Evolutionary conservation across 108 stramenopile genomes (phyloP), one percentile per base, ranked within the genome.

Genomic region (Conticribra guillardii): DNA sequence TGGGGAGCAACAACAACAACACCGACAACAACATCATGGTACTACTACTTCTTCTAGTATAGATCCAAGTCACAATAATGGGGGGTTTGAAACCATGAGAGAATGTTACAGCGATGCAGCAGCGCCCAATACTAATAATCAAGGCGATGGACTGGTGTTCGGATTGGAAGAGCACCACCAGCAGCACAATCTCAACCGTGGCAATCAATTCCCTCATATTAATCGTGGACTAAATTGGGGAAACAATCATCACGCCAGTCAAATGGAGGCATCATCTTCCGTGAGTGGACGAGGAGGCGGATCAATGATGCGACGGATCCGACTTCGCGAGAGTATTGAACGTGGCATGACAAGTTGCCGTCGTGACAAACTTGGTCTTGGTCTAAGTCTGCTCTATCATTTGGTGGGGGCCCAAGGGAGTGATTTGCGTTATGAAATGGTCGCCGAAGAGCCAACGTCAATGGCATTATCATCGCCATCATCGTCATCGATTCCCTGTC

Each of bases 371-470:
- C 48, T 74, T 5, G 84, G 80, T 15, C 47, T 85, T 3, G 79
- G 79, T 7, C 71, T 85, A 11, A 84, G 81, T 67, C 47, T 85
- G 31, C 65, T 66, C 0, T 83, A 81, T 72, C 82, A 84, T 48
- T 64, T 83, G 22, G 80, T 85, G 4, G 80, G 72, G 21, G 76
- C 75, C 1, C 70, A 78, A 27, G 82, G 82, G 19, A 62, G 71
- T 50, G 72, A 74, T 44, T 69, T 85, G 29, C 66, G 81, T 0
- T 82, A 74, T 22, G 73, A 79, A 49, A 41, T 70, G 31, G 76
- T 74, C 4, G 47, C 53, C 17, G 73, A 74, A 16, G 57, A 32
- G 22, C 52, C 63, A 33, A n/a, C n/a, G 14, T 9, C 37, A 41
- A n/a, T n/a, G n/a, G n/a, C n/a, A n/a, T 49, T 65, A 3, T 18